These are phyloP conservation scores for Trichosporon ovoides DNA, from an alignment of 1,284 basidiomycete species.

Conservation along the genomic window DNA sequence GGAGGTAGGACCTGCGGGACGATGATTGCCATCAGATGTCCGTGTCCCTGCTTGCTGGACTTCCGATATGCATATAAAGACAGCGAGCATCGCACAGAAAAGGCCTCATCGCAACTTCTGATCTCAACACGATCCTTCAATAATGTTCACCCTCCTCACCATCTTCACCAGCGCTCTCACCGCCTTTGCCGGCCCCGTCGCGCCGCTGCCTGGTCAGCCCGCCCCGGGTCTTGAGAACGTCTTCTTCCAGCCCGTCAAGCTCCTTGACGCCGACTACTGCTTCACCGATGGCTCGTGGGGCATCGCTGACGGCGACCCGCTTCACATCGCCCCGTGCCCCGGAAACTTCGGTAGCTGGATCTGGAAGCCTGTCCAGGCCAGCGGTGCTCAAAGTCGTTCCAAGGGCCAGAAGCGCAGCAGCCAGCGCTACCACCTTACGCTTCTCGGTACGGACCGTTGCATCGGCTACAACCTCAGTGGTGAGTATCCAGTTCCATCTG, in stretches of 20 bases:
- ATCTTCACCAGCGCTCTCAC: background rate
- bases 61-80: background rate
- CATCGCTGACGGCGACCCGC: background rate
- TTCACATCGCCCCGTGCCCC: background rate
- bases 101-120: background rate
- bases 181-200: background rate
- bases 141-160: background rate
- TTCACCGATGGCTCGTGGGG: background rate
- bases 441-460: background rate
- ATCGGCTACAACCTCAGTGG: background rate
- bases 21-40: too few species aligned
- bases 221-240: background rate
- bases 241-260: slow-evolving; percentile 4
- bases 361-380: background rate
- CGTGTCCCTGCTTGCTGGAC: too few species aligned
- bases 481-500: too few species aligned
- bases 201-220: background rate
- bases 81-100: background rate
- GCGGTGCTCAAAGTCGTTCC: too few species aligned
- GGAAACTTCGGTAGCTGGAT: background rate
- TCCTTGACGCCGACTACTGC: background rate
- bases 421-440: background rate
- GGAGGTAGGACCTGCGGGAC: too few species aligned
- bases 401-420: too few species aligned
- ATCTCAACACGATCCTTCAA: background rate